Percentiles rank a stretch among this genome's conserved stretches.
Conservation (phyloP, 306 rosid genomes). For the Castanopsis chinensis region DNA sequence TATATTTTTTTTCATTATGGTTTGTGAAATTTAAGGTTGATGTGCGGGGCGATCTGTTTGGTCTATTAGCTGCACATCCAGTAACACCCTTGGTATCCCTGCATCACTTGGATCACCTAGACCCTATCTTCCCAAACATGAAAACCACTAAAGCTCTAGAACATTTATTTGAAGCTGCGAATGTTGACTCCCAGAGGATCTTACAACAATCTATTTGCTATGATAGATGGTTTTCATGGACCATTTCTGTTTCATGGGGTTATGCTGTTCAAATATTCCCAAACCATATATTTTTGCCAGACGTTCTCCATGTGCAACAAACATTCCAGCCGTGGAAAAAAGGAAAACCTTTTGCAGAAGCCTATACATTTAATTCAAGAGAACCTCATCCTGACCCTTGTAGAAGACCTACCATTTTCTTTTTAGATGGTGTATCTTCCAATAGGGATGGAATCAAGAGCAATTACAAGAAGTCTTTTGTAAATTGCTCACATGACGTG, state of each 20-base stretch:
- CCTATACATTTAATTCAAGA: constrained; percentile 52
- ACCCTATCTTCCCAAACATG: constrained; percentile 82
- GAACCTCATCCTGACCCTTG: constrained; percentile 51
- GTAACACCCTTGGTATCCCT: constrained; percentile 65
- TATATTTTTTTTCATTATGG: neutral
- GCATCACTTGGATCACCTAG: constrained; percentile 60
- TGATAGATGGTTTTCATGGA: constrained; percentile 77
- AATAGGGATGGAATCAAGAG: constrained; percentile 37
- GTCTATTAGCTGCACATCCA: constrained; percentile 84
- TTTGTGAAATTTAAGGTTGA: constrained; percentile 52
- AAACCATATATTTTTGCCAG: constrained; percentile 44
- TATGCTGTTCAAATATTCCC: constrained; percentile 75
- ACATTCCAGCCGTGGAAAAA: constrained; percentile 74
- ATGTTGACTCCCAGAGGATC: constrained; percentile 65
- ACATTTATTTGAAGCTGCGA: constrained; percentile 55
- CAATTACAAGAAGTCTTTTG: constrained; percentile 44
- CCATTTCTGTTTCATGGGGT: constrained; percentile 88
- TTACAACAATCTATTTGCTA: constrained; percentile 84
- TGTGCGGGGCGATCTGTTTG: constrained; percentile 65
- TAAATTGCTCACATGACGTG: constrained; percentile 51
- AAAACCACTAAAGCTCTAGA: constrained; percentile 50
- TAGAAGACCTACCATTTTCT: constrained; percentile 64
- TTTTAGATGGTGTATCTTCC: constrained; percentile 43
- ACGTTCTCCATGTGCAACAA: constrained; percentile 48
- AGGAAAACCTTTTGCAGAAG: constrained; percentile 34